Conservation (phyloP, 1,284 basidiomycete species). For the Schizophyllum amplum region DNA sequence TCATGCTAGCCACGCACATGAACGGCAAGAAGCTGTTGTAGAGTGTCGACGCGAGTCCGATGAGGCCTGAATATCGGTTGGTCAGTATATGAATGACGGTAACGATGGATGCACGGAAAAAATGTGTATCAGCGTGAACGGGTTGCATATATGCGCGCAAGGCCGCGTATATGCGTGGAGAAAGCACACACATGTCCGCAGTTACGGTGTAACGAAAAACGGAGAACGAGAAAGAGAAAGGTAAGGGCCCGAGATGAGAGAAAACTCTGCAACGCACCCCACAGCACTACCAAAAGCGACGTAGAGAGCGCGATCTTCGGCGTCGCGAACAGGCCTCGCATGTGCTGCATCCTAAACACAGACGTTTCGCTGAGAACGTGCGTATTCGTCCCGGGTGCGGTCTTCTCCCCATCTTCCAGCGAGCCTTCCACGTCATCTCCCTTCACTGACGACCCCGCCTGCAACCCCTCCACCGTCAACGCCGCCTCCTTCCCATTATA, state of each 20-base stretch:
- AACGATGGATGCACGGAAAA: too few relatives aligned
- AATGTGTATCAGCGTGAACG: too few relatives aligned
- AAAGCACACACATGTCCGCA: neutral
- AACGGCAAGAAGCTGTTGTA: constrained; percentile 57
- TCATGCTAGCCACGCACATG: constrained; percentile 35
- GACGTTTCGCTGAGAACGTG: constrained; percentile 32
- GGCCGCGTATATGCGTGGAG: too few relatives aligned
- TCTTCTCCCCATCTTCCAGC: neutral
- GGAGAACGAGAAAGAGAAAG: too few relatives aligned
- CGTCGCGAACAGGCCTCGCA: constrained; percentile 56
- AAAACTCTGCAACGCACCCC: constrained; percentile 43
- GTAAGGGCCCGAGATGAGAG: too few relatives aligned
- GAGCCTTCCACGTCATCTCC: constrained; percentile 7
- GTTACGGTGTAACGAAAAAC: neutral
- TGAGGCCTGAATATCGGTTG: constrained; percentile 49
- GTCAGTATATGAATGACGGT: too few relatives aligned
- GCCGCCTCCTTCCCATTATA: constrained; percentile 50
- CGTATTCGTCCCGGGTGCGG: constrained; percentile 22
- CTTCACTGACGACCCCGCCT: neutral
- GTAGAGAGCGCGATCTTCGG: constrained; percentile 57
- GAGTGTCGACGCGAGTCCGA: constrained; percentile 69
- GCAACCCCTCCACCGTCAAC: constrained; percentile 42
- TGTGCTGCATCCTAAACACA: constrained; percentile 38
- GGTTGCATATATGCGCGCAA: too few relatives aligned
- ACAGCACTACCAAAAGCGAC: constrained; percentile 47